Base-by-base conservation (phyloP, 2,329 filamentous ascomycete genomes). In the Alternaria brassicicola region DNA sequence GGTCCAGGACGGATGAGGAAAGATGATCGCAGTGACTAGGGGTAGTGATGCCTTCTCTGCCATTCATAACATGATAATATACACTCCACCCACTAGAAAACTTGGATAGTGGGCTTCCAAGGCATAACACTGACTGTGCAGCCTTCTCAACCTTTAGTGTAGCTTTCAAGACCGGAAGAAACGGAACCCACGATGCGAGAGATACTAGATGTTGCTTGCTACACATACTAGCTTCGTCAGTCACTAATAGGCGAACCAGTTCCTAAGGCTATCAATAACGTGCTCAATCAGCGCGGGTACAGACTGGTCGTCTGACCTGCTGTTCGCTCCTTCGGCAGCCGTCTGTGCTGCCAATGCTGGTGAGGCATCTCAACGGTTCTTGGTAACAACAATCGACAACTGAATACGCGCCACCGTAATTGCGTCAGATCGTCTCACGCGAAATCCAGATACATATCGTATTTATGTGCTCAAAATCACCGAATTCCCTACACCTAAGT, bases 331-430 rank as follows among this genome's bases (percentile, higher is more conserved):
- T 45, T 42, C 39, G 26, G 45, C 39, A 43, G 26, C 47, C 38
- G 33, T 25, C 19, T 17, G 33, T 31, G 25, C 26, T 23, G 52
- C 45, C 60, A 52, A 42, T 49, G 46, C 41, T 30, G 41, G 52
- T 38, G 38, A 57, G 51, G 50, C 47, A 49, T 28, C 23, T 51
- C 49, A 55, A 46, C 56, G 39, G 46, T 46, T 39, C 46, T 55
- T 38, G 35, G 50, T 50, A 49, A 26, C 43, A 39, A 30, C 25
- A 39, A 36, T 28, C 17, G 23, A 30, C 41, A 33, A 58, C 41
- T n/a, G 7, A 35, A 4, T 35, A 35, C 43, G 28, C 43, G 43
- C 43, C 30, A 47, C 31, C 21, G 30, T 47, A 47, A 47, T 35
- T 46, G 28, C 43, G 28, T 31, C 31, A 19, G 43, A 47, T 25